A percentile compares a stretch with the other conserved stretches of the same genome.
Conservation (phyloP, 106 monocot genomes). For the Ottelia alismoides region DNA sequence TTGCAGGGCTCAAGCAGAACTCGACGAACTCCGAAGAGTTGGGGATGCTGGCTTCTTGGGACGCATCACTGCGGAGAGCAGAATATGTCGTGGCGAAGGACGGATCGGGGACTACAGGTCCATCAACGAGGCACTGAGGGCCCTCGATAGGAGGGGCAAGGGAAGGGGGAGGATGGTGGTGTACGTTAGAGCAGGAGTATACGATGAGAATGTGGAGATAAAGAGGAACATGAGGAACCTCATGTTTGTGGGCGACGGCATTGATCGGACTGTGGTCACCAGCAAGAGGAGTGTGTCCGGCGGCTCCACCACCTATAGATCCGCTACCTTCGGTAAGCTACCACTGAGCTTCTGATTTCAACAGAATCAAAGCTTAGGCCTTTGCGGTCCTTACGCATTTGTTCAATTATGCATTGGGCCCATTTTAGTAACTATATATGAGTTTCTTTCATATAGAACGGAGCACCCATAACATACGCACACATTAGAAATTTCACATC, state of each 20-base stretch:
- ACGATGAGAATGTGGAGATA: constrained; percentile 7
- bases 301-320: constrained; percentile 2
- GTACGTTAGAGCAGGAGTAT: constrained; percentile 1
- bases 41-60: too few relatives aligned
- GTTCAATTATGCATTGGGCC: too few relatives aligned
- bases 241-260: constrained; percentile 7
- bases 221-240: background rate
- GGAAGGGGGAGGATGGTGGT: background rate
- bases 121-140: background rate
- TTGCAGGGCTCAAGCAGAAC: too few relatives aligned
- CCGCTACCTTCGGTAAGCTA: constrained; percentile 9
- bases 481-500: too few relatives aligned
- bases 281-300: constrained; percentile 2
- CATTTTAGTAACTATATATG: too few relatives aligned
- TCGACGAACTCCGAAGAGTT: too few relatives aligned
- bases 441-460: too few relatives aligned
- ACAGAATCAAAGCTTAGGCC: too few relatives aligned
- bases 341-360: too few relatives aligned
- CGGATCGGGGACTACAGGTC: background rate
- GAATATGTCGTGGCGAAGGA: background rate
- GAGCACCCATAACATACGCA: too few relatives aligned
- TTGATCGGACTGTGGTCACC: constrained; percentile 3
- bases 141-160: background rate
- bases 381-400: too few relatives aligned
- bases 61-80: too few relatives aligned